Evolutionary conservation across 176 grass and related monocot species (phyloP).

Genomic region (Lolium rigidum): DNA sequence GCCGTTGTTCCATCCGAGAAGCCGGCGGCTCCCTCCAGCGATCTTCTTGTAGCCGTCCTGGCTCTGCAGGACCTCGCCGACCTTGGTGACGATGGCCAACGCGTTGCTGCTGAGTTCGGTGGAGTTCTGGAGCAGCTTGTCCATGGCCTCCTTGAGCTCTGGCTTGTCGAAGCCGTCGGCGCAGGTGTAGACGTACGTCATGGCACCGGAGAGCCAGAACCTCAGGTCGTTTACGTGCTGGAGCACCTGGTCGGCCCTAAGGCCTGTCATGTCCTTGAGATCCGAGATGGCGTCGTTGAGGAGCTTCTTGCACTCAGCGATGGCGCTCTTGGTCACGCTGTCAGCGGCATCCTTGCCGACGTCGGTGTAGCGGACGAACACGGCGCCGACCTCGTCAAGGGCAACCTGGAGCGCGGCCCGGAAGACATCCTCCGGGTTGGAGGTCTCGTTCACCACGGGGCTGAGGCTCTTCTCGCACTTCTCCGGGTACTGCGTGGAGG

Average conservation of each 20-base stretch:
- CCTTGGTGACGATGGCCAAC: conserved; percentile 70
- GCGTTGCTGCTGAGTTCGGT: conserved; percentile 92
- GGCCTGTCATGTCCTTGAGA: conserved; percentile 46
- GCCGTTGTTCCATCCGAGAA: conserved; percentile 39
- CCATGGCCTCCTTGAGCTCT: conserved; percentile 67
- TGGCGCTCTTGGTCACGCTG: conserved; percentile 53
- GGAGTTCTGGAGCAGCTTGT: conserved; percentile 66
- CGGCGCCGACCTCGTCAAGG: conserved; percentile 52
- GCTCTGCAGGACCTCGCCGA: conserved; percentile 38
- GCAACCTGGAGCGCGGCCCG: conserved; percentile 52
- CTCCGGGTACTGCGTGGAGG: conserved; percentile 62
- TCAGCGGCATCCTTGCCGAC: conserved; percentile 44
- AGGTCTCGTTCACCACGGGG: conserved; percentile 44
- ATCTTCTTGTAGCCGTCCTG: neutral
- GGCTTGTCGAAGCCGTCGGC: conserved; percentile 79
- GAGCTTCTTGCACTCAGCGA: conserved; percentile 73
- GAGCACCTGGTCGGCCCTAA: conserved; percentile 40
- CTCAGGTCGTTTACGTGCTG: conserved; percentile 56
- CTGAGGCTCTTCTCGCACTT: conserved; percentile 70
- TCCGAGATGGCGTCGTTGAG: conserved; percentile 61
- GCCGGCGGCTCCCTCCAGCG: conserved; percentile 26
- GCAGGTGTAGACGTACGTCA: conserved; percentile 83
- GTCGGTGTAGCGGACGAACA: conserved; percentile 39
- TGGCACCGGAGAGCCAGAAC: conserved; percentile 64
- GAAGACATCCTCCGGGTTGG: conserved; percentile 57